phyloP scores from a whole-genome alignment of 805 yeast genomes.

The Sugiyamaella valdiviana region DNA sequence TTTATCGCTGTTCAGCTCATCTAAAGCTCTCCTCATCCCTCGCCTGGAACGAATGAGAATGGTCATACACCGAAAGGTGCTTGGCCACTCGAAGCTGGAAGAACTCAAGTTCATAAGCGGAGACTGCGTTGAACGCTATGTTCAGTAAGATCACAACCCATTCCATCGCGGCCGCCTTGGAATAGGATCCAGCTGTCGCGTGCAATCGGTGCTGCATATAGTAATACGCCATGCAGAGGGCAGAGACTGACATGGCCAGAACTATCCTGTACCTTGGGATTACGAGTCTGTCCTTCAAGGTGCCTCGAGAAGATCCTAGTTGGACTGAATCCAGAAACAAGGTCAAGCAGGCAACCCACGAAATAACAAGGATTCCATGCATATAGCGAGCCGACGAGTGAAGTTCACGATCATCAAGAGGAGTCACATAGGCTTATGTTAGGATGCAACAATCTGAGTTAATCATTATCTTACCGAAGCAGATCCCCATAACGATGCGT shows the following conservation, averaged over 20 bases:
- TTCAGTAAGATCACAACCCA: conserved; percentile 74
- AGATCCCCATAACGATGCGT: not conserved
- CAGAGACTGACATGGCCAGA: conserved; percentile 48
- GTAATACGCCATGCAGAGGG: conserved; percentile 67
- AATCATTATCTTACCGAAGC: not conserved
- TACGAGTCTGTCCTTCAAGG: conserved; percentile 30
- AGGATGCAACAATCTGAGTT: not conserved
- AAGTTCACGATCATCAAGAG: conserved; percentile 31
- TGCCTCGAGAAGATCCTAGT: not conserved
- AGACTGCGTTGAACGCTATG: conserved; percentile 65
- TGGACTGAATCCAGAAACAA: not conserved
- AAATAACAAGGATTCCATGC: not conserved
- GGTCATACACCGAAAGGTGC: not conserved
- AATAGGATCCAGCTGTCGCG: conserved; percentile 69
- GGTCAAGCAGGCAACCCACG: not conserved
- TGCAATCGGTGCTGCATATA: conserved; percentile 76
- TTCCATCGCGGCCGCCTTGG: conserved; percentile 74
- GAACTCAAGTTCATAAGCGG: conserved; percentile 52
- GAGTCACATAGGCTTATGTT: conserved; percentile 54
- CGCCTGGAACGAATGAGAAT: not conserved
- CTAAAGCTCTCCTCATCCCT: not conserved
- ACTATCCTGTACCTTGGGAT: conserved; percentile 42
- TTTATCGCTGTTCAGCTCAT: too few species aligned
- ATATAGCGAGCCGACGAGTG: conserved; percentile 18
- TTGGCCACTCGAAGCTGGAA: conserved; percentile 35